Conservation (phyloP, 1,284 basidiomycete species). For the Trametes pubescens region DNA sequence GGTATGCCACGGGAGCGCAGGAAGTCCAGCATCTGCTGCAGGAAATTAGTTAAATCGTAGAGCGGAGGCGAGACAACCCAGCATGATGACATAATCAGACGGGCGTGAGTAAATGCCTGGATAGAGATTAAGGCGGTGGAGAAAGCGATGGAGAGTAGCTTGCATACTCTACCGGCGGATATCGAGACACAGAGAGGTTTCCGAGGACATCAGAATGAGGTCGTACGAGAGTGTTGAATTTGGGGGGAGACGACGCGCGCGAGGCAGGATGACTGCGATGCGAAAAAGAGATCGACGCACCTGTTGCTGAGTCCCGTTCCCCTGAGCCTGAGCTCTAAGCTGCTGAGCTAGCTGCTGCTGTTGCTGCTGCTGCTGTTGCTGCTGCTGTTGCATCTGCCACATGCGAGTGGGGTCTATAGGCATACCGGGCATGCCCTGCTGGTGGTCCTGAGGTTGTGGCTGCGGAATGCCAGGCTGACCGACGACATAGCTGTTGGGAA, state of each 20-base stretch:
- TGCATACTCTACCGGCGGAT: background rate
- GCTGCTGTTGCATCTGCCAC: conserved; percentile 65
- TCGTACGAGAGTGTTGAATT: background rate
- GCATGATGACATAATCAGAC: conserved; percentile 37
- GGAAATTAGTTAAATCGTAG: conserved; percentile 13
- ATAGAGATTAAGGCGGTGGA: conserved; percentile 36
- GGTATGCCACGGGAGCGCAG: conserved; percentile 17
- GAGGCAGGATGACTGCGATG: conserved; percentile 14
- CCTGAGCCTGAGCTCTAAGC: conserved; percentile 15
- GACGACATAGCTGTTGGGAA: conserved; percentile 49
- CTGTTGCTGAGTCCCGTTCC: conserved; percentile 25
- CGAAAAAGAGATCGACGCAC: conserved; percentile 25
- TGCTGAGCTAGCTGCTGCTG: conserved; percentile 45
- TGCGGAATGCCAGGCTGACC: conserved; percentile 55
- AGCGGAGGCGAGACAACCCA: conserved; percentile 20
- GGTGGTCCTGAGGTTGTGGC: conserved; percentile 43
- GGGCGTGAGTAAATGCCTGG: conserved; percentile 35
- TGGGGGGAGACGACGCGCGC: background rate
- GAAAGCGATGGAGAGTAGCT: conserved; percentile 25
- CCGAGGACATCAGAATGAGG: background rate
- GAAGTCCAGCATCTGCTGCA: conserved; percentile 28
- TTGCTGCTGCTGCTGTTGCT: conserved; percentile 48
- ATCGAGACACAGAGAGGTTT: background rate
- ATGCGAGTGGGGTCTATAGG: conserved; percentile 55
- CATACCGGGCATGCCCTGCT: conserved; percentile 52